phyloP scores from a whole-genome alignment of 495 filamentous ascomycete species.

The Pseudomonodictys pantanalensis region DNA sequence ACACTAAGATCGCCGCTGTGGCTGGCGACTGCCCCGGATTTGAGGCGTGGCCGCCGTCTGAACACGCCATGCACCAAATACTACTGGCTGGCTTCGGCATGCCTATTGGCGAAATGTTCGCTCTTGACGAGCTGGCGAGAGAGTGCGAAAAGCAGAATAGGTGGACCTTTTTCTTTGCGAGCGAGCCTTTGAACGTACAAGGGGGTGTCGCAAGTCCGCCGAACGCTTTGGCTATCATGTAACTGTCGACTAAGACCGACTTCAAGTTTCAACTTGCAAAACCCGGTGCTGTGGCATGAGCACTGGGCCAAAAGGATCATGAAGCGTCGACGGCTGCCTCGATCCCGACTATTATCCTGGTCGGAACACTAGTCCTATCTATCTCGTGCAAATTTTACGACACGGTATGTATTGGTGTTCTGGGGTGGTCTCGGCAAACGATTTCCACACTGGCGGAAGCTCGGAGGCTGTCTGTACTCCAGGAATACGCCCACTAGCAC shows the following conservation, averaged over 20 bases:
- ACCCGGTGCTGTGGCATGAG: too few relatives aligned
- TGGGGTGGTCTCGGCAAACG: background rate
- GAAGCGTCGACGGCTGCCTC: too few relatives aligned
- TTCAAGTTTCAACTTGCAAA: too few relatives aligned
- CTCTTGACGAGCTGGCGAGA: constrained; percentile 21
- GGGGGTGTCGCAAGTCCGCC: constrained; percentile 30
- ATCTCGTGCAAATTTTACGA: background rate
- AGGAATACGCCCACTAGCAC: too few relatives aligned
- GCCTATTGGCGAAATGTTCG: constrained; percentile 34
- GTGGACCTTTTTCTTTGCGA: constrained; percentile 29
- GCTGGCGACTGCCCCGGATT: constrained; percentile 28
- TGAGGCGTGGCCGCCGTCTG: constrained; percentile 24
- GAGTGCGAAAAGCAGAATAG: constrained; percentile 21
- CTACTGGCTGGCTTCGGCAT: constrained; percentile 30
- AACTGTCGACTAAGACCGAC: too few relatives aligned
- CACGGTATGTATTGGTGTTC: background rate
- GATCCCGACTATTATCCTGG: too few relatives aligned
- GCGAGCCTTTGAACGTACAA: constrained; percentile 23
- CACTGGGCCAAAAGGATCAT: too few relatives aligned
- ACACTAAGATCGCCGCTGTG: constrained; percentile 26
- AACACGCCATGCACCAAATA: constrained; percentile 22
- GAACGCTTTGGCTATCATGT: constrained; percentile 31
- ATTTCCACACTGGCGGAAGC: background rate
- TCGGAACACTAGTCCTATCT: too few relatives aligned
- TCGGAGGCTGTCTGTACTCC: too few relatives aligned